Base-by-base conservation (phyloP, 2,329 filamentous ascomycete species). In the Penicillium sp. region DNA sequence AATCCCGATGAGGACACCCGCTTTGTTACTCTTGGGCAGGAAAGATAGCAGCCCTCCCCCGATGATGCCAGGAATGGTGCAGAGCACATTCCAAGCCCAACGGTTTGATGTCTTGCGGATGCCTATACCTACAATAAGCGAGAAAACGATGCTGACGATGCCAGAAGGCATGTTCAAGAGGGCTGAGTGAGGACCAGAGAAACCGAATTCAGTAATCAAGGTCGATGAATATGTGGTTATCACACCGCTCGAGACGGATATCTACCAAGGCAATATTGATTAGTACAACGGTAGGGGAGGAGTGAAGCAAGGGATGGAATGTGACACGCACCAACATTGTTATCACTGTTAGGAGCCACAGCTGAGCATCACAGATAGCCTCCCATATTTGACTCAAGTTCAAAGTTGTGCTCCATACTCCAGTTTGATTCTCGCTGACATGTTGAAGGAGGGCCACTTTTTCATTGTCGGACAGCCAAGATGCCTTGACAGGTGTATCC, bases 391-490 rank as follows among this genome's bases (percentile, higher is more conserved):
- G 80, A 11, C 71, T 64, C 3, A 63, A 41, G 51, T 82, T 80
- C 61, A 82, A 74, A 36, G 73, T 70, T 44, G 78, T 77, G 61
- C 78, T 80, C 59, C 80, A 76, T 2, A 81, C 76, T 2, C 80
- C 80, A 0, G 78, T 82, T 55, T 81, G 76, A 36, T 80, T 79
- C 30, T 70, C 70, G 2, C 76, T 69, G 0, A 81, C 70, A 1
- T 79, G 72, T 44, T 77, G 71, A 18, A 77, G 57, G 9, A 67
- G 65, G 4, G 59, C 73, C 19, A 75, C 66, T 51, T 76, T 73
- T 45, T 78, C 74, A 8, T 60, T 62, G 3, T 72, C 67, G 14
- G 63, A 61, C 19, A 67, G 42, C 62, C 62, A 66, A 5, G 54
- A 45, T 7, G 79, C 76, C 40, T 73, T 70, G 60, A 81, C 77